Base-by-base conservation (phyloP, 257 asterid species). In the Lithospermum erythrorhizon region DNA sequence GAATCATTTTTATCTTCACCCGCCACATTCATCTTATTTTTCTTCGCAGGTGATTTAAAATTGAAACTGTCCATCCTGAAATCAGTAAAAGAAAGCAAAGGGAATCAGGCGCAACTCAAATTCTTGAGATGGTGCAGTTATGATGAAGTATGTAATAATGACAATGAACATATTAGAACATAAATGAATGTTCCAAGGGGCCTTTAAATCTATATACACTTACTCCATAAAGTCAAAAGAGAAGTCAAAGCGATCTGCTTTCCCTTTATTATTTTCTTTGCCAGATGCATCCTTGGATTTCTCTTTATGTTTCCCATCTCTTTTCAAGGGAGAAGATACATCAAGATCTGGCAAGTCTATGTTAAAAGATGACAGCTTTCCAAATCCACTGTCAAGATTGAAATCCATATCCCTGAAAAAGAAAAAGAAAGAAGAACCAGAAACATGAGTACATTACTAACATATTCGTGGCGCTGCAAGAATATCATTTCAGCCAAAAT, bases 151-250 rank as follows among this genome's bases (percentile, higher is more conserved):
- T 27, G 35, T 49, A 71, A 52, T 68, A 35, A 37, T 48, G 57
- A 18, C 13, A 41, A 72, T 63, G 21, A 41, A 22, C 16, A 16
- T 18, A 6, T 55, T 19, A 8, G 19, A 27, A 57, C 22, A 57
- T 32, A 29, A 54, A 54, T 59, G 20, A 54, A 58, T 52, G 57
- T 22, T 20, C 9, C 21, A 65, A 20, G 58, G 61, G 69, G 32
- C 47, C 51, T 45, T 59, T 25, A 55, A 73, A 27, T 2, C 19
- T 63, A 35, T 21, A 70, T 65, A 60, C 32, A 72, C 96, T 72
- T 78, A 89, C 96, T 81, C 90, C 49, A 76, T 77, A 73, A 91
- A 88, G 82, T 88, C 98, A 79, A 91, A 86, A 59, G 79, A 65
- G 65, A 88, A 86, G 57, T 76, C 63, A 75, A 89, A 82, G 69